Evolutionary conservation across 495 filamentous ascomycete genomes (phyloP), one percentile per base, ranked within the genome.

Genomic region (Platismatia glauca): DNA sequence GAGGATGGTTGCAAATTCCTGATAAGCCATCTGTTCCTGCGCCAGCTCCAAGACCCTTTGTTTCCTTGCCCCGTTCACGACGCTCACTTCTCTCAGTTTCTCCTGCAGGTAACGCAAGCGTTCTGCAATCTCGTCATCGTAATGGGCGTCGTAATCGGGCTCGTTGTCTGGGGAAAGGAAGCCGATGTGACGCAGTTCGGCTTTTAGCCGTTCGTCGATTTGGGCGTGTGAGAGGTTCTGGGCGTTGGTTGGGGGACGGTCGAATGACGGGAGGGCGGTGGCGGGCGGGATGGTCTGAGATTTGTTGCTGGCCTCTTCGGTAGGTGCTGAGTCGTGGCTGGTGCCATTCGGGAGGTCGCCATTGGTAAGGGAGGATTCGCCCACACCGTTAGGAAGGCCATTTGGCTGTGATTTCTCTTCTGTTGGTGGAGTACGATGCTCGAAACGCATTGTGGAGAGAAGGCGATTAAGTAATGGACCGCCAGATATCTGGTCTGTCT

Each of bases 1-100:
- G 63, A 93, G 86, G 70, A 99, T 99, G 66, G 91, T 97, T 68
- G 84, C 86, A 75, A 95, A 99, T 71, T 99, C 94, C 67, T 97
- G 94, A 71, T 89, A 82, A 3, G 94, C 95, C 85, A 97, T 90
- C 65, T 89, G 84, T 71, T 95, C 93, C 66, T 90, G 87, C 4
- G 92, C 87, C 24, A 96, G 80, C 22, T 96, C 90, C 3, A 88
- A 82, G 13, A 99, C 81, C 20, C 93, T 80, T 8, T 88, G 82
- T 71, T 97, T 97, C 65, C 90, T 84, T 0, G 94, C 90, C 55
- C 91, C 93, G 74, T 97, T 97, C 67, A 87, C 73, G 52, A 96
- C 83, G 64, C 85, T 86, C 68, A 90, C 85, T 48, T 90, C 85
- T 69, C 88, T 86, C 2, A 99, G 83, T 56, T 91, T 85, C 53